These are phyloP conservation scores for Rhytidiadelphus loreus DNA, from an alignment of 225 moss, liverwort and hornwort genomes.

Conservation along the genomic window DNA sequence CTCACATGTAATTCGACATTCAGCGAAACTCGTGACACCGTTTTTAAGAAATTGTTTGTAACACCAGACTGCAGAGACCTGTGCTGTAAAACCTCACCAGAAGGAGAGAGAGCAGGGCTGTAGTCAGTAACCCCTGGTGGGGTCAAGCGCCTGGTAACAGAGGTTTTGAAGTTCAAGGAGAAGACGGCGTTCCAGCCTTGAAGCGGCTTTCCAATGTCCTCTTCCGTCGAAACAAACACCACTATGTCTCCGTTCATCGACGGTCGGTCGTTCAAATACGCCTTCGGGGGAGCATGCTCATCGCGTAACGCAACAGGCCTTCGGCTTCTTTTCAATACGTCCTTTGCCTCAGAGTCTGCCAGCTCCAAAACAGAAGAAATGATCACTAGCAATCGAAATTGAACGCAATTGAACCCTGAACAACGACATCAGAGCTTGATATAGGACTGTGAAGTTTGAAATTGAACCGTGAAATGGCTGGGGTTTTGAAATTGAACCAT, in stretches of 20 bases:
- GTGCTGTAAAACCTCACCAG: slow-evolving; percentile 13
- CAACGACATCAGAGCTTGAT: not conserved
- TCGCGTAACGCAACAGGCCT: slow-evolving; percentile 2
- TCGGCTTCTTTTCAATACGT: not conserved
- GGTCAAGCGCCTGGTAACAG: slow-evolving; percentile 48
- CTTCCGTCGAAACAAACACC: slow-evolving; percentile 69
- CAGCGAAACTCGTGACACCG: not conserved
- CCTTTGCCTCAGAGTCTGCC: not conserved
- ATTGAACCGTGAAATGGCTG: not conserved
- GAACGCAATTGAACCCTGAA: not conserved
- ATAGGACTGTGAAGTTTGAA: not conserved
- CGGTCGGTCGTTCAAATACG: slow-evolving; percentile 44
- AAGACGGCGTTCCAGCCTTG: slow-evolving; percentile 71
- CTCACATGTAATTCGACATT: not conserved
- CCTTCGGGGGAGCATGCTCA: slow-evolving; percentile 4
- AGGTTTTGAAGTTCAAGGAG: slow-evolving; percentile 42
- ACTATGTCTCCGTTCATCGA: slow-evolving; percentile 47
- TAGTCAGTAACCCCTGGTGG: slow-evolving; percentile 67
- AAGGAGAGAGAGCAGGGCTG: slow-evolving; percentile 85
- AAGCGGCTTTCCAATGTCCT: slow-evolving; percentile 16
- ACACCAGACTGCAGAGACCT: not conserved
- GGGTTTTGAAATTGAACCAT: not conserved
- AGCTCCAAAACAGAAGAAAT: not conserved
- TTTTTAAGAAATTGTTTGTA: too few relatives aligned
- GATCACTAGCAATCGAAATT: not conserved